Conservation (phyloP, 192 early-diverging fungal species). For the Obelidium mucronatum region DNA sequence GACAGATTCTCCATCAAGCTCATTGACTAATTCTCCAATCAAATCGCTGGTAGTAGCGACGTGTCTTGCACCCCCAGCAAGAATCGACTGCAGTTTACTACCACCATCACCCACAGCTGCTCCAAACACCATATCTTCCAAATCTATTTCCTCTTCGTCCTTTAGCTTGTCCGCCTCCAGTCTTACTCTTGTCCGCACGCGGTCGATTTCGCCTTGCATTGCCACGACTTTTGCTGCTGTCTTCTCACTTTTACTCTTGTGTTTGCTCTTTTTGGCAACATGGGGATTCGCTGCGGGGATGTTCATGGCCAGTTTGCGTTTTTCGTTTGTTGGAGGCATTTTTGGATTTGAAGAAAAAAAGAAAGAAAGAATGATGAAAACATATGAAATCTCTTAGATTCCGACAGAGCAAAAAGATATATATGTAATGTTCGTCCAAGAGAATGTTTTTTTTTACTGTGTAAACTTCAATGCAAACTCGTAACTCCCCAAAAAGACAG, state of each 20-base stretch:
- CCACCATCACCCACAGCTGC: constrained; percentile 44
- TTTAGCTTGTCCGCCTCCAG: constrained; percentile 43
- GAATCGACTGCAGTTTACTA: constrained; percentile 1
- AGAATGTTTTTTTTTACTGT: background rate
- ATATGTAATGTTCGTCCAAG: background rate
- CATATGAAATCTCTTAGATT: background rate
- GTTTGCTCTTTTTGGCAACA: background rate
- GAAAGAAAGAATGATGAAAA: background rate
- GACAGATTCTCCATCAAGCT: background rate
- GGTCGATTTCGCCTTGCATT: constrained; percentile 8
- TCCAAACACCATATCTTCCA: constrained; percentile 82
- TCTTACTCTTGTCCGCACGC: background rate
- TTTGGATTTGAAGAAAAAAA: background rate
- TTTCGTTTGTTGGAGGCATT: background rate
- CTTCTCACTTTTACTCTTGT: constrained; percentile 4
- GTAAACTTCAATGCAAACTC: constrained; percentile 58
- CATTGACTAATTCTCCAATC: constrained; percentile 9
- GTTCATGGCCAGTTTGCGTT: constrained; percentile 6
- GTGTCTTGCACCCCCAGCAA: constrained; percentile 4
- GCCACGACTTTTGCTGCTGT: background rate
- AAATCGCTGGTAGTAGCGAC: constrained; percentile 22
- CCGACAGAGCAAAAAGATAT: background rate
- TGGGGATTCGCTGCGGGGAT: constrained; percentile 4
- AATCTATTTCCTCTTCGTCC: constrained; percentile 72
- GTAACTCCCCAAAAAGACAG: constrained; percentile 95